phyloP scores from a whole-genome alignment of 257 asterid species.

The Forsythia viridissima region DNA sequence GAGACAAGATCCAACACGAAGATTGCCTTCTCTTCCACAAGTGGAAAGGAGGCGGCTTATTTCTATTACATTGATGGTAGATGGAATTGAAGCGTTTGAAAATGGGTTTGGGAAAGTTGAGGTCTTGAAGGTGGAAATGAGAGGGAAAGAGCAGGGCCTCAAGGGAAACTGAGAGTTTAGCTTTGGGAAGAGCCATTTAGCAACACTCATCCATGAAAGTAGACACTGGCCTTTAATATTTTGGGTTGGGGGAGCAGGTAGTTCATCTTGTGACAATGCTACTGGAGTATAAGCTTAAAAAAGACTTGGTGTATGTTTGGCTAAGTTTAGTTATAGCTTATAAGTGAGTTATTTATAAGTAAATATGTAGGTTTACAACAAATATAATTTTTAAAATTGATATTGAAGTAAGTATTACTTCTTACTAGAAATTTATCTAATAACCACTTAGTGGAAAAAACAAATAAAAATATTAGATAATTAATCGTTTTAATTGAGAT shows the following conservation, averaged over 20 bases:
- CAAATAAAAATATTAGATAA: too few species aligned
- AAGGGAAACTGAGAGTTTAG: slow-evolving; percentile 19
- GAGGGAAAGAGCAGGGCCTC: slow-evolving; percentile 23
- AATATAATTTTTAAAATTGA: too few species aligned
- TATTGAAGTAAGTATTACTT: too few species aligned
- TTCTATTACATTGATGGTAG: slow-evolving; percentile 33
- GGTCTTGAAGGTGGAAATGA: slow-evolving; percentile 15
- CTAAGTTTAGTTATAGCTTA: too few species aligned
- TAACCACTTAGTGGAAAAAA: too few species aligned
- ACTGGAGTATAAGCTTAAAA: too few species aligned
- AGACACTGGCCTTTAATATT: background rate
- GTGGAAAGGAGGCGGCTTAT: slow-evolving; percentile 45
- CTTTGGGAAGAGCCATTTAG: slow-evolving; percentile 36
- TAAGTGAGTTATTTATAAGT: too few species aligned
- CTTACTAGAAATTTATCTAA: too few species aligned
- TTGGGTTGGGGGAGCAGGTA: background rate
- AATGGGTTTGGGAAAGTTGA: slow-evolving; percentile 22
- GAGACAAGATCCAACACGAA: slow-evolving; percentile 63
- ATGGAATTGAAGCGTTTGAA: slow-evolving; percentile 19
- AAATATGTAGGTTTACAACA: too few species aligned
- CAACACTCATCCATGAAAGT: slow-evolving; percentile 56
- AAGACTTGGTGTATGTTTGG: too few species aligned
- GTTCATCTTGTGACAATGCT: too few species aligned
- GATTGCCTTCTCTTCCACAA: slow-evolving; percentile 55
- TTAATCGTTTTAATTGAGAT: too few species aligned